phyloP scores from a whole-genome alignment of 1,139 yeast species.

The Geotrichum australiense region DNA sequence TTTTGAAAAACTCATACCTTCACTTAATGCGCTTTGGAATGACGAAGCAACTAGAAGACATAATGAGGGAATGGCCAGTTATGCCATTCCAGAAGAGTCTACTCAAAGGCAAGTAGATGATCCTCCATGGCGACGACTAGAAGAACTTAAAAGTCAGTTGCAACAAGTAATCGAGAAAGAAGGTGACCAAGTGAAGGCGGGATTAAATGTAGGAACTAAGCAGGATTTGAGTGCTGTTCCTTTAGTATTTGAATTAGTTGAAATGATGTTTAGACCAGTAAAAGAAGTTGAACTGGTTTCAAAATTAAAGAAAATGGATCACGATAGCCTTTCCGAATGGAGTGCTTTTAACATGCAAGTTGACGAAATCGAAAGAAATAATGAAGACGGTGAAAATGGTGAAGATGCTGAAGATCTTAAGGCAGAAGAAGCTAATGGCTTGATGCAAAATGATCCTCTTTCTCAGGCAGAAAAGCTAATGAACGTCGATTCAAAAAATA shows the following conservation, averaged over 20 bases:
- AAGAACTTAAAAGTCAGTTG: constrained; percentile 34
- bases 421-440: background rate
- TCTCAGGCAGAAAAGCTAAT: constrained; percentile 2
- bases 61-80: constrained; percentile 35
- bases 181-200: background rate
- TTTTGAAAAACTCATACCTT: constrained; percentile 10
- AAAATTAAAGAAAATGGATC: background rate
- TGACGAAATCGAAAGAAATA: background rate
- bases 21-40: constrained; percentile 48
- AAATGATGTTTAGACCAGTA: constrained; percentile 20
- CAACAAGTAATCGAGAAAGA: constrained; percentile 23
- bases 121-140: constrained; percentile 39
- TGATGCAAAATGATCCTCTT: background rate
- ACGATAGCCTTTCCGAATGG: background rate
- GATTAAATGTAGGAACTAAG: background rate
- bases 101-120: constrained; percentile 7
- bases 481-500: too few relatives aligned
- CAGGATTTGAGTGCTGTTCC: constrained; percentile 19
- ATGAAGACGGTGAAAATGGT: background rate
- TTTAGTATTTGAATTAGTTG: constrained; percentile 26
- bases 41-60: constrained; percentile 56
- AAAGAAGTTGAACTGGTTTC: background rate
- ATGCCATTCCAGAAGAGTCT: constrained; percentile 23
- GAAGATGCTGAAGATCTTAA: background rate
- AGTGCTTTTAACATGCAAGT: background rate